Percentiles rank a stretch among this genome's conserved stretches.
Conservation (phyloP, 192 early-diverging fungal genomes). For the Phycomyces blakesleeanus region DNA sequence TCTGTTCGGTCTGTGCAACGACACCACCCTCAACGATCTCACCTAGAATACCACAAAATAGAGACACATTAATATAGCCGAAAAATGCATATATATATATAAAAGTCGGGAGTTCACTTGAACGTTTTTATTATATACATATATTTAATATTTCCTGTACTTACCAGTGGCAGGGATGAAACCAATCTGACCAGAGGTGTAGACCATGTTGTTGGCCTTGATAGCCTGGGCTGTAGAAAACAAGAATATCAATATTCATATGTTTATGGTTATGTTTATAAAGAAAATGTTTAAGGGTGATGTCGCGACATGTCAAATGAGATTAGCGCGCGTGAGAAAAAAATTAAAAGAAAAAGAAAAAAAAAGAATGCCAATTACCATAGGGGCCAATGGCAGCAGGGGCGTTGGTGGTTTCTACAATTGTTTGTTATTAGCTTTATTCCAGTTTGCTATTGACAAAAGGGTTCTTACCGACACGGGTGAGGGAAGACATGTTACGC, state of each 20-base stretch:
- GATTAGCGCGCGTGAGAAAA: background rate
- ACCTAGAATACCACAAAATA: too few relatives aligned
- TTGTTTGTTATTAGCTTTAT: background rate
- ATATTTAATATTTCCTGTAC: conserved; percentile 14
- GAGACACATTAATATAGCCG: too few relatives aligned
- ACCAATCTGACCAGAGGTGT: conserved; percentile 74
- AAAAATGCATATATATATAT: too few relatives aligned
- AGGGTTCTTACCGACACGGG: conserved; percentile 7
- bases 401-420: conserved; percentile 52
- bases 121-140: too few relatives aligned
- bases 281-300: too few relatives aligned
- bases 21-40: conserved; percentile 29
- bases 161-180: conserved; percentile 75
- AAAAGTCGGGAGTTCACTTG: too few relatives aligned
- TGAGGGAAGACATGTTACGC: conserved; percentile 8
- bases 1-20: conserved; percentile 48
- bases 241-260: conserved; percentile 3
- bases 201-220: conserved; percentile 79
- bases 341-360: too few relatives aligned
- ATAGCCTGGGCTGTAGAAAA: conserved; percentile 63
- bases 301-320: background rate
- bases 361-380: too few relatives aligned
- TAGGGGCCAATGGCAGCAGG: conserved; percentile 77
- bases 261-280: too few relatives aligned
- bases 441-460: conserved; percentile 8